phyloP scores from a whole-genome alignment of 1,284 basidiomycete genomes.

The Anthracocystis panici-leucophaei region DNA sequence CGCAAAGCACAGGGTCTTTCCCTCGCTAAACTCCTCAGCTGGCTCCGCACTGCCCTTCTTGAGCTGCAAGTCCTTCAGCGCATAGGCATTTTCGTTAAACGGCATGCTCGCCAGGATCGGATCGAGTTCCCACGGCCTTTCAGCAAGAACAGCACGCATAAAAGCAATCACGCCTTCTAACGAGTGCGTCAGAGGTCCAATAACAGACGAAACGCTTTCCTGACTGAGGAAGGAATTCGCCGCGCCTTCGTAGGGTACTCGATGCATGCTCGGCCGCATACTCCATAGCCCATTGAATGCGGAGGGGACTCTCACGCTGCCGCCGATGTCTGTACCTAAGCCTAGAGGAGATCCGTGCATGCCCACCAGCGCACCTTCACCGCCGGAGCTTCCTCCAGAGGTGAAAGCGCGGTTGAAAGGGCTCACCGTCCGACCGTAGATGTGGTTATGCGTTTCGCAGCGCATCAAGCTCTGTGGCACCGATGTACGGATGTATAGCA shows the following conservation, averaged over 20 bases:
- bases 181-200: conserved; percentile 78
- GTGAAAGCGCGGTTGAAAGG: conserved; percentile 78
- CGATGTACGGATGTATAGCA: conserved; percentile 85
- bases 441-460: conserved; percentile 84
- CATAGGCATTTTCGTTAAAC: conserved; percentile 44
- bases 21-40: background rate
- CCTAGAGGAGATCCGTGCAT: conserved; percentile 82
- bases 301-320: conserved; percentile 79
- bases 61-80: conserved; percentile 31
- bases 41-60: conserved; percentile 26
- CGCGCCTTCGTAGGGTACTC: conserved; percentile 78
- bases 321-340: conserved; percentile 79
- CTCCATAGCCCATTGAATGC: conserved; percentile 84
- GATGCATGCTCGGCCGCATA: conserved; percentile 80
- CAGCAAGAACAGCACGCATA: conserved; percentile 74
- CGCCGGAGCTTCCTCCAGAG: conserved; percentile 82
- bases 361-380: conserved; percentile 81
- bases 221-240: conserved; percentile 72
- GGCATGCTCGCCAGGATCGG: conserved; percentile 35
- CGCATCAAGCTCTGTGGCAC: conserved; percentile 82
- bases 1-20: conserved; percentile 34
- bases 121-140: conserved; percentile 78
- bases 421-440: conserved; percentile 81
- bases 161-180: conserved; percentile 77
- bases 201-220: conserved; percentile 78